phyloP scores from a whole-genome alignment of 192 early-diverging fungal genomes.

The Chytriomyces confervae region DNA sequence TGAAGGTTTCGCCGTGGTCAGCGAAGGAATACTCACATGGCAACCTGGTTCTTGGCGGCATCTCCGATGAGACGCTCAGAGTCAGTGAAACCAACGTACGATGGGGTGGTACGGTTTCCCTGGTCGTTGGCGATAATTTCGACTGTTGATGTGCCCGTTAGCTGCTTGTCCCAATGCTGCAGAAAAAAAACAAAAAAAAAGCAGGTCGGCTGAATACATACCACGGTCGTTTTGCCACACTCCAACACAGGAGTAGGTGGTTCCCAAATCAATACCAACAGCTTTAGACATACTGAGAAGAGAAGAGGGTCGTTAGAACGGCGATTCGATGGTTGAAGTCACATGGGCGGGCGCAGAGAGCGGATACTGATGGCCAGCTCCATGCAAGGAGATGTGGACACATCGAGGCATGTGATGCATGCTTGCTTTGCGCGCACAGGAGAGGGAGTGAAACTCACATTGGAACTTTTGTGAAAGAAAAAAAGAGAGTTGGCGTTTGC shows the following conservation, averaged over 20 bases:
- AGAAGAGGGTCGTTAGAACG: background rate
- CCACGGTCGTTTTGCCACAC: conserved; percentile 71
- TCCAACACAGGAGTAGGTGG: conserved; percentile 88
- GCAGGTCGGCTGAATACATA: background rate
- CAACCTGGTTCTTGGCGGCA: conserved; percentile 98
- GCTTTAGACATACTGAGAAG: conserved; percentile 54
- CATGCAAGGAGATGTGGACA: background rate
- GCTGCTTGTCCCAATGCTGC: background rate
- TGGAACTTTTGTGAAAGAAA: conserved; percentile 10
- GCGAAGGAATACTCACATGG: conserved; percentile 61
- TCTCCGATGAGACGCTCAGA: conserved; percentile 98
- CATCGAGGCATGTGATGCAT: background rate
- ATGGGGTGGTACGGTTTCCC: conserved; percentile 98
- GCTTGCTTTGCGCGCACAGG: background rate
- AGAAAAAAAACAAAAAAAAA: conserved; percentile 8
- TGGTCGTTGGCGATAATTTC: conserved; percentile 99
- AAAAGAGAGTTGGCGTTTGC: conserved; percentile 6
- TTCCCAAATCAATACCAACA: conserved; percentile 97
- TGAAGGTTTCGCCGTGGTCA: too few species aligned
- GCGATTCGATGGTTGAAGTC: background rate
- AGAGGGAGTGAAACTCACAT: conserved; percentile 22
- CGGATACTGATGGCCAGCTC: background rate
- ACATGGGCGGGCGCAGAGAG: background rate
- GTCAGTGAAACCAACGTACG: conserved; percentile 97
- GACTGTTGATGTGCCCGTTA: conserved; percentile 48